These are phyloP conservation scores for Saksenaea oblongispora DNA, from an alignment of 371 early-diverging fungal genomes.

Conservation along the genomic window DNA sequence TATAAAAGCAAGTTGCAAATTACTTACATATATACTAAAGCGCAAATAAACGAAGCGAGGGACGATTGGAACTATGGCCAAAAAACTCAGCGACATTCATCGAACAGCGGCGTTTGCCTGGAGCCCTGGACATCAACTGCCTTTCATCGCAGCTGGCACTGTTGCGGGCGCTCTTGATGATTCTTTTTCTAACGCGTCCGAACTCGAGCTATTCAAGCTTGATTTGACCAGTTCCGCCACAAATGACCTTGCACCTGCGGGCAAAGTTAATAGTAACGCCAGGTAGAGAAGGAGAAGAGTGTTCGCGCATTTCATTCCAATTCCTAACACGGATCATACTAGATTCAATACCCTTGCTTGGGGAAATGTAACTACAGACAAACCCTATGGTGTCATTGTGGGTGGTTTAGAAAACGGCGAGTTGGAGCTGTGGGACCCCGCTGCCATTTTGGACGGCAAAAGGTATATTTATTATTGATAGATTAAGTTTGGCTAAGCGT, in stretches of 20 bases:
- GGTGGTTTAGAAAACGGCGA: conserved; percentile 97
- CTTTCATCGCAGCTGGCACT: conserved; percentile 89
- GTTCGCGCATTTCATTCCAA: neutral
- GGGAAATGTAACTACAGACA: conserved; percentile 60
- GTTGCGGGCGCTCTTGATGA: conserved; percentile 97
- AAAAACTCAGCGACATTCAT: conserved; percentile 70
- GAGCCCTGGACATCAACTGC: conserved; percentile 74
- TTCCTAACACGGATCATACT: neutral
- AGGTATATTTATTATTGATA: conserved; percentile 34
- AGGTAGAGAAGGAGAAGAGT: conserved; percentile 49
- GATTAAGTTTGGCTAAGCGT: neutral
- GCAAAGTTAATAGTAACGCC: conserved; percentile 61
- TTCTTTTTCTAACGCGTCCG: conserved; percentile 88
- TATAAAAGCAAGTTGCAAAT: neutral
- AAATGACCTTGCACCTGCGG: conserved; percentile 49
- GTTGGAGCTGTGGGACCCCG: conserved; percentile 86
- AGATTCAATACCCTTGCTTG: conserved; percentile 87
- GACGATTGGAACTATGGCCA: conserved; percentile 33
- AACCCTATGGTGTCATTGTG: conserved; percentile 83
- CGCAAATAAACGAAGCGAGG: neutral
- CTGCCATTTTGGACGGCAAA: conserved; percentile 65
- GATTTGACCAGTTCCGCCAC: conserved; percentile 53
- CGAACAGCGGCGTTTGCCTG: conserved; percentile 84
- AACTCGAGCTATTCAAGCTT: conserved; percentile 88
- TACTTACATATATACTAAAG: neutral